Evolutionary conservation across 768 basidiomycete genomes (phyloP).

Genomic region (Phylloporus arenicola): DNA sequence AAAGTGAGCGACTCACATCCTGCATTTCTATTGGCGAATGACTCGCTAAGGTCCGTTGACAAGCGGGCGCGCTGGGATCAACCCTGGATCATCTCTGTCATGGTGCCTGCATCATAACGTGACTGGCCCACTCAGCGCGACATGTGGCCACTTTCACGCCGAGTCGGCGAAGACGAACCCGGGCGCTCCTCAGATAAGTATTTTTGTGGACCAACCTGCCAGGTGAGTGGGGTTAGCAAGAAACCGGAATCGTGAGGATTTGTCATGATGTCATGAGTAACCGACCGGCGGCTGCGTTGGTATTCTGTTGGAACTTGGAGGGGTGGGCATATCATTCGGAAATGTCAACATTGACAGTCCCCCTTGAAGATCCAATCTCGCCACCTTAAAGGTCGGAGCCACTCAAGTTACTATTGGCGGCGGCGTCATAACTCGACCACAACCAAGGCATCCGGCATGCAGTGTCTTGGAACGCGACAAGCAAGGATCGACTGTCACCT

Average conservation of each 20-base stretch:
- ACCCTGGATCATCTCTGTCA: background rate
- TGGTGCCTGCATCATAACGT: background rate
- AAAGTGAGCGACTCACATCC: background rate
- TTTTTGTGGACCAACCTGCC: background rate
- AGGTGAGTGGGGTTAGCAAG: background rate
- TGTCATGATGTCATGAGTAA: background rate
- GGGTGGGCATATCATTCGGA: no score
- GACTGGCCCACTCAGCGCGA: background rate
- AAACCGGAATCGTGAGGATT: background rate
- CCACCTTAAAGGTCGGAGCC: no score
- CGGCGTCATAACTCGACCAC: no score
- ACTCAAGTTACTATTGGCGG: no score
- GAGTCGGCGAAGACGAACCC: background rate
- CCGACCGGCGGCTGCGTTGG: background rate
- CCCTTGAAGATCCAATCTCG: no score
- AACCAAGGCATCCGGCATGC: background rate
- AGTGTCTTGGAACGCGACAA: slow-evolving; percentile 11
- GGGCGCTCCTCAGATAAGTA: background rate
- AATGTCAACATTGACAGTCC: background rate
- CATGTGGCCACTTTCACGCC: background rate
- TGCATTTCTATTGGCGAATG: background rate
- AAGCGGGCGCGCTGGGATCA: background rate
- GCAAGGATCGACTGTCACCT: slow-evolving; percentile 19
- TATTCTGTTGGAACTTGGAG: background rate
- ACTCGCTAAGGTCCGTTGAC: slow-evolving; percentile 3